phyloP scores from a whole-genome alignment of 2,329 filamentous ascomycete species.

The Cadophora sp. region DNA sequence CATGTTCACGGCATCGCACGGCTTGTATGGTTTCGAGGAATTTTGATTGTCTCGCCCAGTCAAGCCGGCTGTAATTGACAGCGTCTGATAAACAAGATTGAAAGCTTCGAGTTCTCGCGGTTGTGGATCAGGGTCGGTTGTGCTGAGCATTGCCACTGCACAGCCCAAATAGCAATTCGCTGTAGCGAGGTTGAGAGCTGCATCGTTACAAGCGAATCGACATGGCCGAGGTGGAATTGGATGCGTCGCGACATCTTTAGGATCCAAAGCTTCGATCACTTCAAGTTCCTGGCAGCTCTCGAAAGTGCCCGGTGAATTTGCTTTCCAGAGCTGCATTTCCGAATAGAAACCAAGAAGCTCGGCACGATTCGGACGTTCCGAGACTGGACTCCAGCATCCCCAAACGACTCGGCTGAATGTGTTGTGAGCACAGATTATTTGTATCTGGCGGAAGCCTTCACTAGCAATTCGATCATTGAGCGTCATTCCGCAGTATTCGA shows the following conservation, averaged over 20 bases:
- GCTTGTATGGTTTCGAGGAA: conserved; percentile 24
- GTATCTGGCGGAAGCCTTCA: conserved; percentile 29
- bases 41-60: conserved; percentile 16
- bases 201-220: conserved; percentile 24
- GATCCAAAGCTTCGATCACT: background rate
- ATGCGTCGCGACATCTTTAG: background rate
- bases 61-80: conserved; percentile 26
- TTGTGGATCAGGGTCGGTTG: conserved; percentile 16
- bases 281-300: conserved; percentile 12
- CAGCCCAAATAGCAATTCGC: conserved; percentile 30
- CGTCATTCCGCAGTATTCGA: conserved; percentile 12
- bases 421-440: conserved; percentile 31
- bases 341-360: conserved; percentile 30
- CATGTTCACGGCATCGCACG: conserved; percentile 32
- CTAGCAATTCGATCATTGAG: conserved; percentile 22
- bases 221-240: conserved; percentile 22
- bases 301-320: conserved; percentile 32
- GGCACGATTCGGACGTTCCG: conserved; percentile 28
- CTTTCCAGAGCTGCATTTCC: conserved; percentile 32
- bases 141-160: conserved; percentile 28
- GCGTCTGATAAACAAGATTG: conserved; percentile 30
- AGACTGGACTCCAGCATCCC: conserved; percentile 31
- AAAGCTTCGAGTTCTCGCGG: conserved; percentile 27
- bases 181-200: conserved; percentile 30
- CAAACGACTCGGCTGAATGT: conserved; percentile 31